A percentile compares a stretch with the other conserved stretches of the same genome.
Conservation (phyloP, 805 yeast genomes). For the Ascoidea tarda region DNA sequence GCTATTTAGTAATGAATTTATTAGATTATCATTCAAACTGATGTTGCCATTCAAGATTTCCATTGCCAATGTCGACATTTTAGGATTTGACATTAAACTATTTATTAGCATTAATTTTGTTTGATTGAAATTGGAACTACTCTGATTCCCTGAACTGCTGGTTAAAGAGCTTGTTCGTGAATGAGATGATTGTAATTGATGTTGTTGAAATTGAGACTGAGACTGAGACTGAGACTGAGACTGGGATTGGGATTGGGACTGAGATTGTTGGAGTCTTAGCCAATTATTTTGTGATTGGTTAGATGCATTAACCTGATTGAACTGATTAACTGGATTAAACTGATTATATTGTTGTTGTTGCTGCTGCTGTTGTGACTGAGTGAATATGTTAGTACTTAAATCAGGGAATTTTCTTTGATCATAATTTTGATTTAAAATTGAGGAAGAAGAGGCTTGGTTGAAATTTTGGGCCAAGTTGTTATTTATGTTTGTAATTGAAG, state of each 20-base stretch:
- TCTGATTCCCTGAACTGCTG: not conserved
- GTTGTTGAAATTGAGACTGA: constrained; percentile 2
- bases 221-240: not conserved
- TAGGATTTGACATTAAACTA: not conserved
- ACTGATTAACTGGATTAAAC: not conserved
- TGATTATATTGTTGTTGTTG: not conserved
- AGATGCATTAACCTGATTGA: not conserved
- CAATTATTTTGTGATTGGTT: constrained; percentile 1
- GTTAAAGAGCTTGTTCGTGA: not conserved
- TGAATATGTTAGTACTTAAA: no score
- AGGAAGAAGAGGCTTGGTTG: not conserved
- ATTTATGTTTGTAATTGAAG: not conserved
- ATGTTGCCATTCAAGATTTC: not conserved
- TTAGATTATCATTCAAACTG: not conserved
- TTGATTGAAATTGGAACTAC: no score
- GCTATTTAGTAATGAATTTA: not conserved
- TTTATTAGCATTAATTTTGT: not conserved
- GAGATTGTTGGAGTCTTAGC: not conserved
- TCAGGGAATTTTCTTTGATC: not conserved
- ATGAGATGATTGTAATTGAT: constrained; percentile 1
- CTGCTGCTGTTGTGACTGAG: not conserved
- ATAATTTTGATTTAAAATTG: no score
- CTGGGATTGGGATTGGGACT: not conserved
- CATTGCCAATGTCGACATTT: not conserved
- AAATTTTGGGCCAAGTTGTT: not conserved